Conservation (phyloP, 2,329 filamentous ascomycete genomes). For the Claviceps humidiphila region DNA sequence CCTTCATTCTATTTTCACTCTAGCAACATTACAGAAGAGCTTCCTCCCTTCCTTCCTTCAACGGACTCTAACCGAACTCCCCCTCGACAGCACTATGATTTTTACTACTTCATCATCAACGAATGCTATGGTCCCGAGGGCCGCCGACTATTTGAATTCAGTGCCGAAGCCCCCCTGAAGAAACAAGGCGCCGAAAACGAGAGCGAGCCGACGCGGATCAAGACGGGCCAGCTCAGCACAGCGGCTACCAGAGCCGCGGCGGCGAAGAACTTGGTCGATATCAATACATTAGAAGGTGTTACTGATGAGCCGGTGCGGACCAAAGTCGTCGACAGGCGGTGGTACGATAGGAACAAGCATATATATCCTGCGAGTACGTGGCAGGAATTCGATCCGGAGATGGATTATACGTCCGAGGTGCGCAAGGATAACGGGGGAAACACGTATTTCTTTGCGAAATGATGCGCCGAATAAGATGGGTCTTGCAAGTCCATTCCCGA, state of each 20-base stretch:
- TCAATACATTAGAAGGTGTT: conserved; percentile 56
- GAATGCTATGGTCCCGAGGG: conserved; percentile 63
- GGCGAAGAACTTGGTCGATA: conserved; percentile 27
- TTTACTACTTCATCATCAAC: conserved; percentile 95
- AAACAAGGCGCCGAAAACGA: conserved; percentile 1
- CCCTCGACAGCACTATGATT: conserved; percentile 69
- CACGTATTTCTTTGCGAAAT: conserved; percentile 68
- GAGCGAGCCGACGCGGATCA: neutral
- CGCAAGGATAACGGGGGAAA: conserved; percentile 81
- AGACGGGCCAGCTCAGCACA: conserved; percentile 15
- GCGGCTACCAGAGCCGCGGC: conserved; percentile 25
- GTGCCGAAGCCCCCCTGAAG: conserved; percentile 30
- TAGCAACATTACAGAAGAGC: neutral
- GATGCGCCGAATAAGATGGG: conserved; percentile 7
- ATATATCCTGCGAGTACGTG: conserved; percentile 94
- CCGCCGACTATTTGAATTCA: conserved; percentile 64
- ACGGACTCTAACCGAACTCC: neutral
- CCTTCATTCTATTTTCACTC: too few relatives aligned
- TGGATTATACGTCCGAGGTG: conserved; percentile 66
- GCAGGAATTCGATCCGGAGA: conserved; percentile 87
- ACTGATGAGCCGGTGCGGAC: conserved; percentile 67
- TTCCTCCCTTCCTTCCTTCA: neutral
- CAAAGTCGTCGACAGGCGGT: conserved; percentile 89
- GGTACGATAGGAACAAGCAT: conserved; percentile 97
- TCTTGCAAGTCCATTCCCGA: neutral